Base-by-base conservation (phyloP, 78 protist species). In the Cavenderia fasciculata region DNA sequence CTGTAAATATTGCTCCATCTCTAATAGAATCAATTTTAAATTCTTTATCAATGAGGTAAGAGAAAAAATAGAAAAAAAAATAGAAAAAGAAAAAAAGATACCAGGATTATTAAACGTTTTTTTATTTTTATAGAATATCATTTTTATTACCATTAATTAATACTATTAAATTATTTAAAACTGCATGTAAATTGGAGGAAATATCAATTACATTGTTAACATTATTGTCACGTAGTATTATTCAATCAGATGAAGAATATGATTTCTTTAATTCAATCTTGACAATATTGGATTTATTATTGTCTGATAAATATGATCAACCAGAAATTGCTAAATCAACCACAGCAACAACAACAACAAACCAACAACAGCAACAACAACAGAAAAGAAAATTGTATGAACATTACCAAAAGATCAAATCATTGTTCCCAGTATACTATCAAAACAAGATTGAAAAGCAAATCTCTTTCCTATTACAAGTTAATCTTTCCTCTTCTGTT, bases 301-400 rank as follows among this genome's bases (percentile, higher is more conserved):
- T 82, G 33, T 82, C 90, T 27, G 90, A 82, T 43, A 82, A 82
- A 41, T 56, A 41, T 68, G 88, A 69, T 14, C 72, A 63, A n/a
- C 72, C 33, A 47, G 72, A 43, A 2, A 77, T 62, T 47, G 10
- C 29, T 0, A 40, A 54, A 1, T 34, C 44, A 21, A 23, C 29
- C 56, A n/a, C 61, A 1, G 69, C 36, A 41, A 33, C 41, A 8
- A 29, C 43, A 6, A 1, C 27, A 12, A 74, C 49, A 29, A 14
- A 25, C 6, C 75, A 19, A 25, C 68, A 40, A 34, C 75, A 51
- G 25, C 84, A 74, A 74, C 84, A 74, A 56, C 65, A 56, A 27
- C 12, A 23, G 10, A 6, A 31, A 44, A 59, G 71, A 34, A 77
- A 63, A 41, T 46, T 77, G 18, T 59, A 82, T 43, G 90, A 82